These are phyloP conservation scores for Vitis hybrid DNA, from an alignment of 177 flowering plant species.

Conservation along the genomic window DNA sequence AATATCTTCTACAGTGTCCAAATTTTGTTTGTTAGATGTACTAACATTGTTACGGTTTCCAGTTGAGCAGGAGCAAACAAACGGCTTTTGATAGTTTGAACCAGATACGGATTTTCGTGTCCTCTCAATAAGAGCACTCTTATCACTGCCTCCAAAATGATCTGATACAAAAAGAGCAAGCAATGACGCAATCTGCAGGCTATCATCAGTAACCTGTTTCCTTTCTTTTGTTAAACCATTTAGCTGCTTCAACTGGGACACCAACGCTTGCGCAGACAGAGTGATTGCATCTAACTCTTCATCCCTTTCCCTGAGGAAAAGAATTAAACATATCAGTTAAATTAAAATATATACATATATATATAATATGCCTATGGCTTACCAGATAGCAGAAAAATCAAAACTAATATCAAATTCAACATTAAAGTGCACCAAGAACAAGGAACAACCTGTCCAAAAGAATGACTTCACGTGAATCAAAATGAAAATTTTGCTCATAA, in stretches of 20 bases:
- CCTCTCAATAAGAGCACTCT: slow-evolving; percentile 47
- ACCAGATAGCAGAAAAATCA: background rate
- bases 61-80: slow-evolving; percentile 86
- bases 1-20: slow-evolving; percentile 40
- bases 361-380: background rate
- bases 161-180: slow-evolving; percentile 95
- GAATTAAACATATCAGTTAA: slow-evolving; percentile 3
- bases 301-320: slow-evolving; percentile 61
- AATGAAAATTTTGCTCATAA: slow-evolving; percentile 60
- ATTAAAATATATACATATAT: too few species aligned
- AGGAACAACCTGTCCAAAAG: slow-evolving; percentile 77
- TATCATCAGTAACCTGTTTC: slow-evolving; percentile 31
- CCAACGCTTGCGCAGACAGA: slow-evolving; percentile 68
- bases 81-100: slow-evolving; percentile 77
- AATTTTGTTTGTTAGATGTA: slow-evolving; percentile 20
- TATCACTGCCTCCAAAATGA: slow-evolving; percentile 94
- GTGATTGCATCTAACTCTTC: slow-evolving; percentile 71
- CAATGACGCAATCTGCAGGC: slow-evolving; percentile 70
- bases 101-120: slow-evolving; percentile 74
- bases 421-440: background rate
- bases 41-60: slow-evolving; percentile 40
- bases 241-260: slow-evolving; percentile 47
- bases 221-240: slow-evolving; percentile 27
- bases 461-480: slow-evolving; percentile 90
- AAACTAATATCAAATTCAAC: background rate